These are phyloP conservation scores for Haplosporangium sp. DNA, from an alignment of 371 early-diverging fungal genomes.

Conservation along the genomic window DNA sequence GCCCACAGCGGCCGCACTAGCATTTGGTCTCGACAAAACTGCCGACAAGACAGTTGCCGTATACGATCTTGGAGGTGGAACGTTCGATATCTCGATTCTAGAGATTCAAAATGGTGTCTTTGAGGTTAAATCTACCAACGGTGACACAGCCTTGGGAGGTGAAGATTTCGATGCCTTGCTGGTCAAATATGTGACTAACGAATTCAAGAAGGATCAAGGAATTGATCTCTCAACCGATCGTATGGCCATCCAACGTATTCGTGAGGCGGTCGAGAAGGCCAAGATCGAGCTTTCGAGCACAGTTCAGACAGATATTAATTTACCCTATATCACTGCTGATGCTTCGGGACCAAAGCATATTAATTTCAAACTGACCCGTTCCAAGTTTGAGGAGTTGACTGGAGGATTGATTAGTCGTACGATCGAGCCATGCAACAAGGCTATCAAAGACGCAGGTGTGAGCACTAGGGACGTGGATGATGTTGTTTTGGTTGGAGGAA, in stretches of 20 bases:
- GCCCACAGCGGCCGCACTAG: slow-evolving; percentile 99
- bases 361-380: slow-evolving; percentile 90
- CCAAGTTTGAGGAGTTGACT: slow-evolving; percentile 91
- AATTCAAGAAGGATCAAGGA: slow-evolving; percentile 89
- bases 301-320: slow-evolving; percentile 93
- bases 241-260: slow-evolving; percentile 95
- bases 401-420: slow-evolving; percentile 91
- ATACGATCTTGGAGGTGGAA: slow-evolving; percentile 99
- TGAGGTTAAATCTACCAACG: slow-evolving; percentile 97
- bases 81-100: slow-evolving; percentile 99
- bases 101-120: slow-evolving; percentile 98
- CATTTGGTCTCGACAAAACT: slow-evolving; percentile 98
- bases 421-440: slow-evolving; percentile 95
- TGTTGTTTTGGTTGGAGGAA: slow-evolving; percentile 99
- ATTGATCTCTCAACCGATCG: slow-evolving; percentile 84
- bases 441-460: slow-evolving; percentile 96
- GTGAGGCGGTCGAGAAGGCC: slow-evolving; percentile 98
- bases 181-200: slow-evolving; percentile 83
- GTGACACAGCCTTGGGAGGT: slow-evolving; percentile 98
- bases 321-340: slow-evolving; percentile 96
- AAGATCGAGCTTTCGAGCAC: slow-evolving; percentile 98
- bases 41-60: slow-evolving; percentile 94
- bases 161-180: slow-evolving; percentile 98
- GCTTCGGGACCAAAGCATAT: slow-evolving; percentile 97
- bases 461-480: slow-evolving; percentile 87